Evolutionary conservation across 768 basidiomycete species (phyloP), one percentile per base, ranked within the genome.

Genomic region (Hypholoma sublateritium): DNA sequence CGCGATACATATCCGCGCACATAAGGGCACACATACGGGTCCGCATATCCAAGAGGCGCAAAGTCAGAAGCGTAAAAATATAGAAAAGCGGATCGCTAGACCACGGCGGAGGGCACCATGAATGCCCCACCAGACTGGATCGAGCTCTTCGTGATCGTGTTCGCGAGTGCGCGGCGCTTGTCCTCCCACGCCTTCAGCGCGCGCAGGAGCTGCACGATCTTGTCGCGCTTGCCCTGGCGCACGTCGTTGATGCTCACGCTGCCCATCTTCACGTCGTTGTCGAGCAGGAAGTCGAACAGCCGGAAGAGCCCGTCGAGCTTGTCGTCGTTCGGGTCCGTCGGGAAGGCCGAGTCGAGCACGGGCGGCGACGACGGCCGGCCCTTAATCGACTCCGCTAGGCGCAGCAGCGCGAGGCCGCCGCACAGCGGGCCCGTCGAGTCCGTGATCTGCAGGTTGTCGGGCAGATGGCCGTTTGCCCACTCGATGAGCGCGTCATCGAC

Each of bases 181-280:
- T 94, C 91, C 69, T 93, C 89, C 92, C 92, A 93, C 0, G 72
- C 69, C 71, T 85, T 90, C 63, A 94, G 68, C 36, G 89, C 88
- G 62, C 79, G 84, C 64, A 98, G 69, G 34, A 98, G 74, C 69
- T 93, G 88, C 4, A 88, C 63, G 58, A 96, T 83, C 76, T 92
- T 95, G 44, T 89, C 87, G 47, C 85, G 77, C 68, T 89, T 91
- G 28, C 91, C 92, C 59, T 85, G 83, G 50, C 92, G 80, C 34
- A 98, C 80, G 71, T 98, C 96, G 67, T 96, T 96, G 73, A 97
- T 95, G 64, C 91, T 94, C 32, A 98, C 88, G 59, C 86, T 84
- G 8, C 91, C 95, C 78, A 96, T 91, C 73, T 89, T 89, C 56
- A 95, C 86, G 48, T 94, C 94, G 58, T 93, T 92, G 64, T 95